Conservation (phyloP, 169 alveolate species). For the Plasmodium cynomolgi region DNA sequence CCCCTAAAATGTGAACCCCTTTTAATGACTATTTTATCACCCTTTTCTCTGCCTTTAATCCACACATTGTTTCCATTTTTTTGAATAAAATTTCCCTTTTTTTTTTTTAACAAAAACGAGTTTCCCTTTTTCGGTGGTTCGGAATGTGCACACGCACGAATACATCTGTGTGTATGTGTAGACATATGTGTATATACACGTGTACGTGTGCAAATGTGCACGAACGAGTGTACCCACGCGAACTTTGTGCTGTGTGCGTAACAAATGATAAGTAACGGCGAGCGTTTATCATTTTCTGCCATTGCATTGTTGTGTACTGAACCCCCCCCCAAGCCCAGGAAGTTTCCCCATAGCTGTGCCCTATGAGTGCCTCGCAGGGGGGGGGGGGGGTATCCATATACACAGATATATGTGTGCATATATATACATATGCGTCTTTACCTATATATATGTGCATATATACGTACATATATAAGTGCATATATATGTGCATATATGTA, state of each 20-base stretch:
- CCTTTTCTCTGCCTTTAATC: not conserved
- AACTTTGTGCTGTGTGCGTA: conserved; percentile 10
- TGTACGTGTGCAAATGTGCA: not conserved
- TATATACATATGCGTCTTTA: not conserved
- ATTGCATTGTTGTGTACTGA: not conserved
- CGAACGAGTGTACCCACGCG: not conserved
- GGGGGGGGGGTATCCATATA: not conserved
- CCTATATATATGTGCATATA: not conserved
- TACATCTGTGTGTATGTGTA: not conserved
- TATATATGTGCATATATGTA: not conserved
- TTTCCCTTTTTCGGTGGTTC: not conserved
- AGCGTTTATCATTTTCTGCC: not conserved
- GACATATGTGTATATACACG: not conserved
- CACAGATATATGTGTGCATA: not conserved
- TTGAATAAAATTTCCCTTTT: not conserved
- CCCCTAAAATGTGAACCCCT: not conserved
- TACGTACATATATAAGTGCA: not conserved
- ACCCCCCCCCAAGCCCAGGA: not conserved
- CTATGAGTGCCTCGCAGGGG: not conserved
- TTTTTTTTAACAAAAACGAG: not conserved
- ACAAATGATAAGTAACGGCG: conserved; percentile 8
- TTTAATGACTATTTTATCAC: not conserved
- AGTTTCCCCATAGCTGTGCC: not conserved
- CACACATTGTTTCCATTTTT: not conserved
- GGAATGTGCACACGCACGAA: not conserved